Base-by-base conservation (phyloP, 1,284 basidiomycete genomes). In the Megacollybia platyphylla region DNA sequence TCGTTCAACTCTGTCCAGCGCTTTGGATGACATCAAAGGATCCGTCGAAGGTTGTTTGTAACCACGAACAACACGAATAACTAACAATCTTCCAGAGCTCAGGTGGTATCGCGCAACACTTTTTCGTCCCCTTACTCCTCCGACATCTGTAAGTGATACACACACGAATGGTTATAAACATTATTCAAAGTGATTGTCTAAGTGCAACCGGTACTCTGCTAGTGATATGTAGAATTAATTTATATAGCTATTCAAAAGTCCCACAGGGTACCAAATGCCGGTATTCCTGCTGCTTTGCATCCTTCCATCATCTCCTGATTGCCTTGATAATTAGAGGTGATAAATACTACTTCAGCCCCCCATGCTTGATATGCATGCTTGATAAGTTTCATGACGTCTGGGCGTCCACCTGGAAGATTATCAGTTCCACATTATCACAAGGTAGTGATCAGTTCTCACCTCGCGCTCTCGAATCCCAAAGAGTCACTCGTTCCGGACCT, bases 1-100 rank as follows among this genome's bases (percentile, higher is more conserved):
- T 34, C 17, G 5, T 28, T 32, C 43, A 15, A 24, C 8, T 3
- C 1, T 42, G 7, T 42, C 15, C 49, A 87, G 87, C 34, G 87
- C 88, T 5, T 57, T 88, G 45, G 79, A 79, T 46, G 87, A 91
- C 50, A 90, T 91, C 44, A 63, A 62, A 18, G 68, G 68, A 5
- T 89, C 86, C 4, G 88, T 91, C 39, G 58, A 60, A 62, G 87
- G 84, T 86, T 42, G 7, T 34, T 28, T 29, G 15, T 32, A 36
- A 38, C 13, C 8, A 17, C 28, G 18, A 17, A 4, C 13, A 13
- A 10, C 15, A 28, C 5, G 43, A 39, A 10, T 29, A 36, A 15
- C 24, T 15, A n/a, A 11, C 24, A 11, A 15, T 20, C 11, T n/a
- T 39, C 32, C 53, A 79, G 77, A 79, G 52, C 57, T 81, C 32